Base-by-base conservation (phyloP, 2,329 filamentous ascomycete genomes). In the Aspergillus candidus region DNA sequence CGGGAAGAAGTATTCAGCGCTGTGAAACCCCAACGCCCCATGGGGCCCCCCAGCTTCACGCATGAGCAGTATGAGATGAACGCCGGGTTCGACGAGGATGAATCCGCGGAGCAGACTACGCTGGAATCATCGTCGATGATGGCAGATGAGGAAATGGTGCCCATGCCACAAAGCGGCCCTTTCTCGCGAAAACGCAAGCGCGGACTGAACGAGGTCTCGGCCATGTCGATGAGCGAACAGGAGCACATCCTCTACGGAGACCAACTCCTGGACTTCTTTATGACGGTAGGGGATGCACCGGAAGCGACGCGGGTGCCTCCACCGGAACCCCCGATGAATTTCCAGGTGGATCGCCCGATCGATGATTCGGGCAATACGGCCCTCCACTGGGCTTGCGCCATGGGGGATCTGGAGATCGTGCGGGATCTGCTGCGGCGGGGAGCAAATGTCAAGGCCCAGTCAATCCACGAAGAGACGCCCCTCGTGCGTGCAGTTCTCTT, bases 311-410 rank as follows among this genome's bases (percentile, higher is more conserved):
- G 66, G 18, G 62, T 72, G 18, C 66, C 70, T 34, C 73, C 76
- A n/a, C 90, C 89, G 1, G 81, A 88, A 48, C 90, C 91, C 3
- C 93, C 93, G 0, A 73, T 82, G 30, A 85, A 88, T 62, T 94
- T 95, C 58, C 84, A 94, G 60, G 83, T 94, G 5, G 86, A 98
- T 66, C 86, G 88, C 65, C 77, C 84, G n/a, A 96, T 98, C 50
- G 93, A 98, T 63, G 86, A 89, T 35, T 89, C 94, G 57, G 84
- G 84, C 8, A 90, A 97, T 60, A 94, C 89, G 2, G 90, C 91
- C 5, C 78, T 98, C 53, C 93, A 98, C 63, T 98, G 93, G 93
- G 93, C 90, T 13, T 89, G 88, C 41, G 88, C 93, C 17, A 98
- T 98, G 91, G 93, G 93, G 46, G 93, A 97, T 55, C 75, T 96